Percentiles rank a stretch among this genome's conserved stretches.
These are phyloP conservation scores for Claviceps cyperi DNA, from an alignment of 2,329 filamentous ascomycete species.

Conservation along the genomic window DNA sequence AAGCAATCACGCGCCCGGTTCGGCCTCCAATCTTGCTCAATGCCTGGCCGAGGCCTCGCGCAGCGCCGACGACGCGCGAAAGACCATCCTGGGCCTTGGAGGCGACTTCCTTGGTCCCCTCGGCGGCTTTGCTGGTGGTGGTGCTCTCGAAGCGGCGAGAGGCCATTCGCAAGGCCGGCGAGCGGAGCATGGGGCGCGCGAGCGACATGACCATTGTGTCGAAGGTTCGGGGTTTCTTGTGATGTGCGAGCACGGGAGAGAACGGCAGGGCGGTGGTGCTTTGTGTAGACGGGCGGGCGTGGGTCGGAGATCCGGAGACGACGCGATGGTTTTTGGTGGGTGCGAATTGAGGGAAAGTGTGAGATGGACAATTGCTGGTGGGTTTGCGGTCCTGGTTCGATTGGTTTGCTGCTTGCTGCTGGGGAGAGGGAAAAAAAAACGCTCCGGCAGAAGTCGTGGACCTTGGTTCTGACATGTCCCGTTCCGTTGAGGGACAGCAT, in stretches of 20 bases:
- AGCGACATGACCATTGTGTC: conserved; percentile 19
- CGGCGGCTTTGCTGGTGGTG: conserved; percentile 24
- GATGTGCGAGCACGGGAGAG: conserved; percentile 2
- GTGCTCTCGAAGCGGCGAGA: conserved; percentile 49
- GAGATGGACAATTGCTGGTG: conserved; percentile 23
- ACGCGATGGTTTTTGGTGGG: neutral
- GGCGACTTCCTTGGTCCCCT: conserved; percentile 24
- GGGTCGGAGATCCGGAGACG: neutral
- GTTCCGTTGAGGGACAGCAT: conserved; percentile 4
- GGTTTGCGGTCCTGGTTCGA: conserved; percentile 7
- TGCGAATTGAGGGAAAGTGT: neutral
- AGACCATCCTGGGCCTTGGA: conserved; percentile 60
- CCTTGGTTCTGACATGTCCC: conserved; percentile 11
- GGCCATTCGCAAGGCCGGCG: conserved; percentile 29
- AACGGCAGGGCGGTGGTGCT: conserved; percentile 4
- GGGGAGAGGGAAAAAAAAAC: conserved; percentile 28
- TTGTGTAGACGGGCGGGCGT: neutral
- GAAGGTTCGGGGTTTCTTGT: neutral
- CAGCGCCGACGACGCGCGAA: conserved; percentile 63
- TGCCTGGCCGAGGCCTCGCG: conserved; percentile 49
- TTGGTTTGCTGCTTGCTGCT: conserved; percentile 6
- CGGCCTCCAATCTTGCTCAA: conserved; percentile 69
- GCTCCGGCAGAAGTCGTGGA: conserved; percentile 31
- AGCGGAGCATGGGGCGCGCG: conserved; percentile 31
- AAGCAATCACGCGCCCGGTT: conserved; percentile 62